A percentile compares a stretch with the other conserved stretches of the same genome.
Evolutionary conservation across 2,329 filamentous ascomycete species (phyloP).

Genomic region (Beauveria pseudobassiana): DNA sequence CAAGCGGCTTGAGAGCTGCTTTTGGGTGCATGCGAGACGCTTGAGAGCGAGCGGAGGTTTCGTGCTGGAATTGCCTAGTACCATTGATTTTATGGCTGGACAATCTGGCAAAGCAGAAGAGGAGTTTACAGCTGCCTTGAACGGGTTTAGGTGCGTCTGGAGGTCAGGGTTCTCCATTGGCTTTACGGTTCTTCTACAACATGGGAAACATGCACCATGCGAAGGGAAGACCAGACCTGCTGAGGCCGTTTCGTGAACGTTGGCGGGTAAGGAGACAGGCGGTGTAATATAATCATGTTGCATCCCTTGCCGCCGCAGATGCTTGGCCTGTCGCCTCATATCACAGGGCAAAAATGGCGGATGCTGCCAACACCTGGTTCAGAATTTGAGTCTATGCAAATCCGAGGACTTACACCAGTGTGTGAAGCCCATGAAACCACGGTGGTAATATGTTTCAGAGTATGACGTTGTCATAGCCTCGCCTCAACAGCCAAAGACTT

Average conservation of each 20-base stretch:
- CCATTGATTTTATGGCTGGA: too few species aligned
- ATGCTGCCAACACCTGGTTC: background rate
- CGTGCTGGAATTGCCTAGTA: too few species aligned
- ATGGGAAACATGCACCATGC: background rate
- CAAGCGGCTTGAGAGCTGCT: too few species aligned
- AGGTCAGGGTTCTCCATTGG: background rate
- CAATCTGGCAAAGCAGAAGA: too few species aligned
- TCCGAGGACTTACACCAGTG: background rate
- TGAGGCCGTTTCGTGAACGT: background rate
- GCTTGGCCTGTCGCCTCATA: background rate
- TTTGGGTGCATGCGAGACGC: too few species aligned
- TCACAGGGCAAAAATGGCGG: background rate
- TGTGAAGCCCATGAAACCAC: too few species aligned
- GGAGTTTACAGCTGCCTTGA: too few species aligned
- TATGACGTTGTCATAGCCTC: too few species aligned
- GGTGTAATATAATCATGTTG: background rate
- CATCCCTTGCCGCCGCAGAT: background rate
- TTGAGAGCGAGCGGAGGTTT: too few species aligned
- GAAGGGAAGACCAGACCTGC: background rate
- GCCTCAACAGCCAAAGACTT: too few species aligned
- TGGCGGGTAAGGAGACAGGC: background rate
- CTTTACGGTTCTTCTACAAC: background rate
- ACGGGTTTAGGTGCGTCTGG: too few species aligned
- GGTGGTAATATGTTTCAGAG: too few species aligned
- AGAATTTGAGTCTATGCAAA: slow-evolving; percentile 19